These are phyloP conservation scores for Nitzschia sp. DNA, from an alignment of 108 stramenopile species.

Conservation along the genomic window DNA sequence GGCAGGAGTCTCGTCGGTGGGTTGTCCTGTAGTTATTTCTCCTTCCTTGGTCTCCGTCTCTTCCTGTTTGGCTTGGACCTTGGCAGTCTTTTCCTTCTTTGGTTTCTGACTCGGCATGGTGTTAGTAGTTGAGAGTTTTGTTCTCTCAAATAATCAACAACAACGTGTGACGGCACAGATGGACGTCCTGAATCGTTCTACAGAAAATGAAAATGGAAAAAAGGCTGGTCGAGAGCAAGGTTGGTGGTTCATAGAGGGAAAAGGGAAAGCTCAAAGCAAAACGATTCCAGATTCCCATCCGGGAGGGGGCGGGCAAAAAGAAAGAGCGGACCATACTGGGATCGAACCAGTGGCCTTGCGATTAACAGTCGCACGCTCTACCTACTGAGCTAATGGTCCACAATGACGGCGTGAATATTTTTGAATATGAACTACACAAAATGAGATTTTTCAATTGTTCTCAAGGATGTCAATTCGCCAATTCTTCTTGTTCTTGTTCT, in stretches of 20 bases:
- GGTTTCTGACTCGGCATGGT: neutral
- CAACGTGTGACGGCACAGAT: neutral
- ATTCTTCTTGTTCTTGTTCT: no score
- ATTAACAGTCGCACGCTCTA: slow-evolving; percentile 57
- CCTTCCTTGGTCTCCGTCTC: neutral
- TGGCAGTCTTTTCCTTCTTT: slow-evolving; percentile 8
- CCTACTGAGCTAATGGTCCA: slow-evolving; percentile 50
- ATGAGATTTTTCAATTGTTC: no score
- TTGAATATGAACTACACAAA: no score
- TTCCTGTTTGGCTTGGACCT: slow-evolving; percentile 21
- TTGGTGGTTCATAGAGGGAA: neutral
- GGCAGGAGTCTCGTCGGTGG: slow-evolving; percentile 1
- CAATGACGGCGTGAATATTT: no score
- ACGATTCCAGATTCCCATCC: neutral
- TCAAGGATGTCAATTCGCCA: no score
- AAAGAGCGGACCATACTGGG: slow-evolving; percentile 39
- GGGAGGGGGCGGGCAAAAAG: neutral
- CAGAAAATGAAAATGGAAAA: neutral
- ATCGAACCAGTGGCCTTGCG: slow-evolving; percentile 51
- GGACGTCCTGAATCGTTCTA: neutral
- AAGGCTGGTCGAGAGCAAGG: neutral
- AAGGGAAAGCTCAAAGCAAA: neutral
- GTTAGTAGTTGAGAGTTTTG: neutral
- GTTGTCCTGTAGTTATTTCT: neutral
- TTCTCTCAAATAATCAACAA: neutral